These are phyloP conservation scores for Aspergillus sp. DNA, from an alignment of 2,329 filamentous ascomycete genomes.

Conservation along the genomic window DNA sequence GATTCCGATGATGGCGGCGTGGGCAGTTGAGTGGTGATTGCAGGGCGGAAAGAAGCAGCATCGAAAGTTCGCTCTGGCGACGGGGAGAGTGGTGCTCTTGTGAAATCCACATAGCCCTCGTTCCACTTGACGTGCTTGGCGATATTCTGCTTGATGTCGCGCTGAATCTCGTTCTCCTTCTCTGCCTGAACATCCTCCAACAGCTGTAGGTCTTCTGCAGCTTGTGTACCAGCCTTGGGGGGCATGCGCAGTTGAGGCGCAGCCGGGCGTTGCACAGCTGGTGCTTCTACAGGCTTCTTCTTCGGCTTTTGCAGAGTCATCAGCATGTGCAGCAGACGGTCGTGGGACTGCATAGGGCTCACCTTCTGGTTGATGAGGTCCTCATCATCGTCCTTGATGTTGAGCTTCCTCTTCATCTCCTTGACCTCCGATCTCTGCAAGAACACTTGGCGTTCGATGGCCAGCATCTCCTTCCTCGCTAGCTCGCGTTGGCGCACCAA, in stretches of 20 bases:
- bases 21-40: slow-evolving; percentile 65
- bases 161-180: slow-evolving; percentile 76
- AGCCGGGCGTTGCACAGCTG: slow-evolving; percentile 62
- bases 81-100: slow-evolving; percentile 79
- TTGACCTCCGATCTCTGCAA: slow-evolving; percentile 80
- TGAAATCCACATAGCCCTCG: slow-evolving; percentile 82
- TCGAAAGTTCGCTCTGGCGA: slow-evolving; percentile 65
- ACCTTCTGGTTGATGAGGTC: slow-evolving; percentile 94
- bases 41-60: slow-evolving; percentile 69
- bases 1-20: slow-evolving; percentile 53
- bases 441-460: slow-evolving; percentile 75
- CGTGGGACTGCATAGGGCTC: slow-evolving; percentile 36
- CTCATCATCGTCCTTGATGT: slow-evolving; percentile 90
- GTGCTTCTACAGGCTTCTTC: slow-evolving; percentile 64
- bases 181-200: slow-evolving; percentile 77
- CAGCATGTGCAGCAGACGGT: slow-evolving; percentile 31
- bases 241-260: slow-evolving; percentile 69
- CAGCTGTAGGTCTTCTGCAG: slow-evolving; percentile 76
- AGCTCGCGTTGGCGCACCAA: slow-evolving; percentile 78
- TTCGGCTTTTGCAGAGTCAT: slow-evolving; percentile 61
- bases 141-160: slow-evolving; percentile 83
- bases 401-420: slow-evolving; percentile 81
- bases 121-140: slow-evolving; percentile 92
- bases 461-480: slow-evolving; percentile 74
- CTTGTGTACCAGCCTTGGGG: slow-evolving; percentile 68